A percentile compares a stretch with the other conserved stretches of the same genome.
Conservation (phyloP, 371 early-diverging fungal genomes). For the Actinomucor elegans region DNA sequence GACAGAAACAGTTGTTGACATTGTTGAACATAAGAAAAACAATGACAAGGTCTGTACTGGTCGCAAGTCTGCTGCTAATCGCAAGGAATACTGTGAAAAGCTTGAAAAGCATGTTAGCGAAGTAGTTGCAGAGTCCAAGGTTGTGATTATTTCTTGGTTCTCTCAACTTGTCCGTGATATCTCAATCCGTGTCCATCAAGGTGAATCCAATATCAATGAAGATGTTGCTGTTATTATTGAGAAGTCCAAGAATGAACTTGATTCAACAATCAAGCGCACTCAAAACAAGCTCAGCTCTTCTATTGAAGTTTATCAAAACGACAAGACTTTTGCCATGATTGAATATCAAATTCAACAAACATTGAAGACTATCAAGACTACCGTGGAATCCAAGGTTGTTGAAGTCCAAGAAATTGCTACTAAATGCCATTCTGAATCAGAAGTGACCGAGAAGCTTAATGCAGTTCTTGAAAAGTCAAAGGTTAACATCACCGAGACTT, state of each 20-base stretch:
- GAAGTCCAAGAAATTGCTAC: conserved; percentile 22
- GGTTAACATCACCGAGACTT: conserved; percentile 7
- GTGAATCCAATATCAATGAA: conserved; percentile 15
- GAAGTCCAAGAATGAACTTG: conserved; percentile 17
- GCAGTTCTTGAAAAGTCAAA: conserved; percentile 18
- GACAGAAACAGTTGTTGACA: conserved; percentile 3
- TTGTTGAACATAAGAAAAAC: conserved; percentile 21
- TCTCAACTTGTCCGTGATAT: conserved; percentile 20
- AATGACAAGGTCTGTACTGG: conserved; percentile 9
- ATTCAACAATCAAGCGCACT: conserved; percentile 14
- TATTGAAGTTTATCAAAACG: conserved; percentile 14
- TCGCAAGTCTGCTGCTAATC: conserved; percentile 9
- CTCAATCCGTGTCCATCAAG: conserved; percentile 21
- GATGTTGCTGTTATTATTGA: conserved; percentile 22
- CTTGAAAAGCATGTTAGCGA: conserved; percentile 17
- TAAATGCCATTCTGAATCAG: conserved; percentile 9
- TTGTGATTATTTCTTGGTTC: conserved; percentile 19
- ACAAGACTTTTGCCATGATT: conserved; percentile 20
- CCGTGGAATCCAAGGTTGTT: conserved; percentile 4
- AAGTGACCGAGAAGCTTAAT: conserved; percentile 18
- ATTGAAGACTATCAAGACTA: conserved; percentile 15
- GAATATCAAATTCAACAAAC: conserved; percentile 17
- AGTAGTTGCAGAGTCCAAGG: conserved; percentile 21
- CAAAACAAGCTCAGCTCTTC: conserved; percentile 17
- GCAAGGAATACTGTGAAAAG: conserved; percentile 21